phyloP scores from a whole-genome alignment of 306 rosid genomes.

The Cucurbita ficifolia region DNA sequence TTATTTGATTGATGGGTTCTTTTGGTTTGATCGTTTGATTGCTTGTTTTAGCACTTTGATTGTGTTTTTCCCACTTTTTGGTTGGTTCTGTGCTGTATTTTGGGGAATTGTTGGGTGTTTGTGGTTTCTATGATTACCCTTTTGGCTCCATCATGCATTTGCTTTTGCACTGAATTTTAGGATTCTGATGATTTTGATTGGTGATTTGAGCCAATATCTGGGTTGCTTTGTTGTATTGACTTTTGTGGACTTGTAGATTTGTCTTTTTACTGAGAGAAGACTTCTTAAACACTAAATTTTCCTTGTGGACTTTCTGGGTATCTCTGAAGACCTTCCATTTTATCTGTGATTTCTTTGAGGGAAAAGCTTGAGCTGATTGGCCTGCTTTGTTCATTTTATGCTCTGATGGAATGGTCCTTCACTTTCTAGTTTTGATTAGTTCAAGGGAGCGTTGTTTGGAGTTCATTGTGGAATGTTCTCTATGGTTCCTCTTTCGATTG shows the following conservation, averaged over 20 bases:
- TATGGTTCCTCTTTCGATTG: background rate
- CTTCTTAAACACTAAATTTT: background rate
- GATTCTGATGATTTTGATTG: background rate
- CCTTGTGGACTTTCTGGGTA: background rate
- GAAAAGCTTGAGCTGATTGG: background rate
- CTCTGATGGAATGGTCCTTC: background rate
- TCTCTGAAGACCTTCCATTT: background rate
- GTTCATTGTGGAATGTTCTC: background rate
- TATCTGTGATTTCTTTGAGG: background rate
- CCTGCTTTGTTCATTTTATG: background rate
- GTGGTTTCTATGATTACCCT: background rate
- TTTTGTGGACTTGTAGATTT: background rate
- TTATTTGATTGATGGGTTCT: background rate
- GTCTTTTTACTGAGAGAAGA: background rate
- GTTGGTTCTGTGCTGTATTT: background rate
- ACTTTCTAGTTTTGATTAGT: background rate
- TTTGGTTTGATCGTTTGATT: background rate
- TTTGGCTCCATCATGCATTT: background rate
- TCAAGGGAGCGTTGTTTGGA: background rate
- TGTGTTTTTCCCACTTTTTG: background rate
- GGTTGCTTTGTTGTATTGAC: background rate
- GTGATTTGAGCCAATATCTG: background rate
- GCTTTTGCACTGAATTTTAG: constrained; percentile 1
- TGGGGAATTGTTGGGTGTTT: background rate
- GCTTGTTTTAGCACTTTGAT: background rate